phyloP scores from a whole-genome alignment of 345 rosid species.

The Ceriops zippeliana region DNA sequence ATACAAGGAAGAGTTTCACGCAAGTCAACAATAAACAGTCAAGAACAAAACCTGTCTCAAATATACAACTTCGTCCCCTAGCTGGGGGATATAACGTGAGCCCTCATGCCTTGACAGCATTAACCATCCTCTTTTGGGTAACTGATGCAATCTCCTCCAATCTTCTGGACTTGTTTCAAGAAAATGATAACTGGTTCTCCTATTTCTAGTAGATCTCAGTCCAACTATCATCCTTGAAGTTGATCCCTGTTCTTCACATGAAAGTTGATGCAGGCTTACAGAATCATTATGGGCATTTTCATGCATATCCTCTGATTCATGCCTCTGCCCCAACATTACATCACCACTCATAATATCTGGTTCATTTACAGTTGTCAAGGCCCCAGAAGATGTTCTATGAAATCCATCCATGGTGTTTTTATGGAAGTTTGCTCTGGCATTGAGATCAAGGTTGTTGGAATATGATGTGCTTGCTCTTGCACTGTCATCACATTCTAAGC shows the following conservation, averaged over 20 bases:
- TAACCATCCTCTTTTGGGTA: conserved; percentile 67
- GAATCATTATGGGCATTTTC: conserved; percentile 20
- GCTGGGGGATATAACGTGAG: conserved; percentile 87
- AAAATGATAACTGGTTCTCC: conserved; percentile 58
- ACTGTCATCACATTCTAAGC: conserved; percentile 33
- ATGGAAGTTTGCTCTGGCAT: conserved; percentile 29
- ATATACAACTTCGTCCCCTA: conserved; percentile 80
- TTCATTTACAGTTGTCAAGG: conserved; percentile 29
- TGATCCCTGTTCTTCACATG: conserved; percentile 58
- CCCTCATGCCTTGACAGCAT: conserved; percentile 80
- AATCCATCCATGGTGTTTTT: conserved; percentile 40
- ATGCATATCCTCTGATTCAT: conserved; percentile 33
- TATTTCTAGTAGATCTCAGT: conserved; percentile 74
- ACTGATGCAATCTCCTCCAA: conserved; percentile 46
- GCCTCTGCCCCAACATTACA: conserved; percentile 25
- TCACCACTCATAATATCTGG: conserved; percentile 21
- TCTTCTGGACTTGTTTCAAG: conserved; percentile 57
- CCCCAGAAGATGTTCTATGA: conserved; percentile 34
- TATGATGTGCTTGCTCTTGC: conserved; percentile 43
- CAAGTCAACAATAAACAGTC: conserved; percentile 9
- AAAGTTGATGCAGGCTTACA: conserved; percentile 39
- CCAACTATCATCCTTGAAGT: conserved; percentile 62
- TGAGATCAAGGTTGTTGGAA: conserved; percentile 34
- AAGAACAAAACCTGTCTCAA: conserved; percentile 66
- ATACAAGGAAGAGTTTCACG: conserved; percentile 8